These are phyloP conservation scores for Flaveria sonorensis DNA, from an alignment of 129 eudicot genomes.

Conservation along the genomic window DNA sequence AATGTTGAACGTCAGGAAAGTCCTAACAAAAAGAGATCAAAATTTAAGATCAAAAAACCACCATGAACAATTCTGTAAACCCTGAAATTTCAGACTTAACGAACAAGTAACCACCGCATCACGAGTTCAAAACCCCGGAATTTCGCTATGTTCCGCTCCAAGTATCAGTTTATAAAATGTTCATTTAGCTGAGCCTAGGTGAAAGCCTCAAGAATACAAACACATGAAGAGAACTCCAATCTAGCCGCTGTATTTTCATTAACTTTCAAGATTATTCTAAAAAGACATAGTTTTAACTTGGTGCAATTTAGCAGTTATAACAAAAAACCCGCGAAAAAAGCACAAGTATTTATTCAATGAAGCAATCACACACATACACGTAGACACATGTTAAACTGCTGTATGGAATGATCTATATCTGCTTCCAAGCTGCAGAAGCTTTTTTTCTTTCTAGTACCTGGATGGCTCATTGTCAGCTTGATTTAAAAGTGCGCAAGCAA, in stretches of 20 bases:
- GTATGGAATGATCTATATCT: background rate
- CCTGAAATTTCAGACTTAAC: no score
- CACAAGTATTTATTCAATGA: background rate
- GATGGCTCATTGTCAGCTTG: constrained; percentile 12
- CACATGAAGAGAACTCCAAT: background rate
- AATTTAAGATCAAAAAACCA: background rate
- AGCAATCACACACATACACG: constrained; percentile 2
- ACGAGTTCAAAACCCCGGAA: background rate
- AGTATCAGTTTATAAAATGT: background rate
- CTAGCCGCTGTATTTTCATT: constrained; percentile 1
- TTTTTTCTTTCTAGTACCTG: constrained; percentile 3
- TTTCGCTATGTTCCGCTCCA: background rate
- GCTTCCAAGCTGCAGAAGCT: constrained; percentile 6
- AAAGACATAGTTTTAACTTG: background rate
- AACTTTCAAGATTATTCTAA: background rate
- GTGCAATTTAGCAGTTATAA: constrained; percentile 8
- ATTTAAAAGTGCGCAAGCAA: constrained; percentile 19
- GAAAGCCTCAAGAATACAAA: constrained; percentile 8
- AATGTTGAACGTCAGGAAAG: background rate
- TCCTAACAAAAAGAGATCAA: background rate
- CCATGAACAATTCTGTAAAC: constrained; percentile 1
- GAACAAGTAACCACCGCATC: background rate
- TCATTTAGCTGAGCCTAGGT: background rate
- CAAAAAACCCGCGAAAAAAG: background rate
- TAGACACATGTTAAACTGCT: background rate